Conservation (phyloP, 108 stramenopile species). For the Stephanodiscus triporus region DNA sequence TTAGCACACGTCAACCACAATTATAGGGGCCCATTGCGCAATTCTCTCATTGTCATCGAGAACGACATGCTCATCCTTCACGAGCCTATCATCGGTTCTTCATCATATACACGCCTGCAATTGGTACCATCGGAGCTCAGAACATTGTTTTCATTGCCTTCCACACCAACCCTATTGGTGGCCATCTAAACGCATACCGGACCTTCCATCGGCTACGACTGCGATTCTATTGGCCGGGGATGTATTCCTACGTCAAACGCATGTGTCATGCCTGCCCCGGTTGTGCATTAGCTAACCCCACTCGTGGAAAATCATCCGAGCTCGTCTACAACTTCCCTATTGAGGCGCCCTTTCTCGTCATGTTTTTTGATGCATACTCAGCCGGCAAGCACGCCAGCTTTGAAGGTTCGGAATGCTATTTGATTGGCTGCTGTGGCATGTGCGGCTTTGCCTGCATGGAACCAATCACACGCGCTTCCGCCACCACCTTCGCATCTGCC, state of each 20-base stretch:
- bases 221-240: too few species aligned
- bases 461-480: neutral
- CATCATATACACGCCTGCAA: too few species aligned
- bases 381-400: slow-evolving; percentile 8
- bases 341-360: neutral
- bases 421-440: neutral
- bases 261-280: too few species aligned
- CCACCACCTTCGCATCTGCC: slow-evolving; percentile 4
- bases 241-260: too few species aligned
- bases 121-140: too few species aligned
- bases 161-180: too few species aligned
- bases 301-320: neutral
- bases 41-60: slow-evolving; percentile 3
- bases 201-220: too few species aligned
- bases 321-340: slow-evolving; percentile 1
- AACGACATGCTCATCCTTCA: slow-evolving; percentile 12
- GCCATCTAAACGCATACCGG: too few species aligned
- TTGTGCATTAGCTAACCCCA: too few species aligned
- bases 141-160: too few species aligned
- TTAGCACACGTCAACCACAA: neutral
- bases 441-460: neutral
- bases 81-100: too few species aligned
- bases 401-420: slow-evolving; percentile 2
- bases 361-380: neutral
- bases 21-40: neutral